Base-by-base conservation (phyloP, 2,329 filamentous ascomycete genomes). In the Juglanconis sp. region DNA sequence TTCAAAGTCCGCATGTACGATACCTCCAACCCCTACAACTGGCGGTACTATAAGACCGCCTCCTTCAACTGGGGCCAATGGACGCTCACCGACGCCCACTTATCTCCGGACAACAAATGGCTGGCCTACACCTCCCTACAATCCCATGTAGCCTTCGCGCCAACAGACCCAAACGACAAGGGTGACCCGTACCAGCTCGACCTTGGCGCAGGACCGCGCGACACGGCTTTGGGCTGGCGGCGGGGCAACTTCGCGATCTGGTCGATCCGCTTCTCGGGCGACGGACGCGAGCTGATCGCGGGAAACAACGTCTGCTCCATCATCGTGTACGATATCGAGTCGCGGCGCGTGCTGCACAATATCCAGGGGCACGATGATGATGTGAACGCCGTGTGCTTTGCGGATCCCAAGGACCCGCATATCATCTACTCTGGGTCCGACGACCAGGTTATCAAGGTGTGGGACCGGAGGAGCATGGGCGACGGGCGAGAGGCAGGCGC, bases 1-100 rank as follows among this genome's bases (percentile, higher is more conserved):
- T 96, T 96, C 77, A 89, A 87, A 67, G 92, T 99, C 9, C 89
- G 93, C 56, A 93, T 99, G 91, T 99, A 98, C 74, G 94, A 98
- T 73, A 98, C 95, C 0, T 93, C 91, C 1, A 96, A 97, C 67
- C 92, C 94, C 0, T 96, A 95, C 74, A 85, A 92, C 65, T 99
- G 95, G 95, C 89, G 89, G 71, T 93, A 96, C 73, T 97, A 97
- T 80, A 98, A 94, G 77, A 94, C 90, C 0, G 91, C 92, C 5
- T 78, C 81, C 34, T 96, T 95, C 73, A 92, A 92, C 1, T 90
- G 87, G 65, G 95, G 93, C 2, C 88, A 91, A 68, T 99, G 95
- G 95, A 98, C 94, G 1, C 88, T 99, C 65, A 98, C 95, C 13
- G 95, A 99, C 74, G 93, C 94, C 2, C 90, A 91, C 0, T 74